A percentile compares a stretch with the other conserved stretches of the same genome.
phyloP scores from a whole-genome alignment of 2,329 filamentous ascomycete genomes.

The Colletotrichum falcatum region DNA sequence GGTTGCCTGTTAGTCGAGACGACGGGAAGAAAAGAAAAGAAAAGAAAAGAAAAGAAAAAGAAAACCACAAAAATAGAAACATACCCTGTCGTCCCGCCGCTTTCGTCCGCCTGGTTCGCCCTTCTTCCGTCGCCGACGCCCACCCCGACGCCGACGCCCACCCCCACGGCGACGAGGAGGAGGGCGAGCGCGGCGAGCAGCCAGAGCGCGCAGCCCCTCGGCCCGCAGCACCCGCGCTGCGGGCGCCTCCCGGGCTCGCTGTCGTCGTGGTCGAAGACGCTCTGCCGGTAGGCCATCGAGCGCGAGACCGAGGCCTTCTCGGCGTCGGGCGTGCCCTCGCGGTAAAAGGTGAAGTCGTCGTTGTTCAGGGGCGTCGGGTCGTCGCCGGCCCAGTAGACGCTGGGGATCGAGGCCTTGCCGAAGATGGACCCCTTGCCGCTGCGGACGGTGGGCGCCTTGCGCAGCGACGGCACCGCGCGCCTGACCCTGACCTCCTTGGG shows the following conservation, averaged over 20 bases:
- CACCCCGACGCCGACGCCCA: constrained; percentile 56
- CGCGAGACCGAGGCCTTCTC: constrained; percentile 31
- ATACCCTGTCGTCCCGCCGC: constrained; percentile 19
- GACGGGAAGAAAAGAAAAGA: not conserved
- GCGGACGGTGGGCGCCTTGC: constrained; percentile 38
- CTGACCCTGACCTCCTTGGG: constrained; percentile 29
- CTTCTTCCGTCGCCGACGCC: constrained; percentile 50
- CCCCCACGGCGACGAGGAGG: constrained; percentile 51
- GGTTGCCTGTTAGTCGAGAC: not conserved
- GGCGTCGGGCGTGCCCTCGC: constrained; percentile 51
- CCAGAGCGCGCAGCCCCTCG: constrained; percentile 52
- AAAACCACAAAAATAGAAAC: not conserved
- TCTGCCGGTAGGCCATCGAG: constrained; percentile 23
- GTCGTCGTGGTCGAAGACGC: constrained; percentile 35
- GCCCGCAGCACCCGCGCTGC: constrained; percentile 44
- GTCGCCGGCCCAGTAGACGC: constrained; percentile 39
- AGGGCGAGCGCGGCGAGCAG: constrained; percentile 47
- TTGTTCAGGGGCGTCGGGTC: constrained; percentile 29
- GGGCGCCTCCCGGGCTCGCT: constrained; percentile 37
- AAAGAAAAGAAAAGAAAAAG: not conserved
- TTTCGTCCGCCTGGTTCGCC: constrained; percentile 9
- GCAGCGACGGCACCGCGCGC: constrained; percentile 30
- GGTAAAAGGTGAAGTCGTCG: constrained; percentile 54
- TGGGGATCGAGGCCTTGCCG: constrained; percentile 35
- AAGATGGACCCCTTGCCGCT: constrained; percentile 39